Evolutionary conservation across 345 rosid species (phyloP), one percentile per base, ranked within the genome.

Genomic region (Hibiscus tridactylites): DNA sequence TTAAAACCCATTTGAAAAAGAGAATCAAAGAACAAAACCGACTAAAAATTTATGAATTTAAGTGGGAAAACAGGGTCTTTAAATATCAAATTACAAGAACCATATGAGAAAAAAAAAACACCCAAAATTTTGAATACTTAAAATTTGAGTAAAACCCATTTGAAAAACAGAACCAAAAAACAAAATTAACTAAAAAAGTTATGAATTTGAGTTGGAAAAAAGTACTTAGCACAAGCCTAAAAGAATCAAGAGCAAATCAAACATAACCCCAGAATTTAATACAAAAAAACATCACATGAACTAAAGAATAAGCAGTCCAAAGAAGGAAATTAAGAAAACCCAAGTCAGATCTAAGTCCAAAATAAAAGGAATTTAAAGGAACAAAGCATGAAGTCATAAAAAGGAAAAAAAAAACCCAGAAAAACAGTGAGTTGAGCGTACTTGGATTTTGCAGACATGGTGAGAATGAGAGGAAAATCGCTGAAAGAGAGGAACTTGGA

Each of bases 391-490:
- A 67, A 26, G n/a, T 7, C 5, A 7, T 4, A 15, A 31, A 66
- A n/a, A 37, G 24, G 24, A 9, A 37, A 39, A 3, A 39, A 3
- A 17, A 74, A 42, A 61, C 12, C 42, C 61, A 28, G 62, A 60
- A 58, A 19, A 35, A 9, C 35, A 69, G 28, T 44, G 66, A 2
- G 37, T 49, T 52, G 5, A 11, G 67, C 86, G 80, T 73, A 89
- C 95, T 81, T 87, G 85, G 88, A 75, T 83, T 87, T 87, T 56
- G 88, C 53, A 74, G 88, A 75, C 95, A 89, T 89, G 77, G 50
- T 70, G 60, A 71, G 29, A 75, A 70, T 24, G 16, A 44, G 31
- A 68, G 29, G 69, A 57, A 60, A 58, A 11, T 15, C 69, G 19
- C 2, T 52, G 58, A 67, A 75, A 73, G 59, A 70, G 21, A 44